Evolutionary conservation across 1,139 yeast genomes (phyloP), one percentile per base, ranked within the genome.

Genomic region (Entelexis paramagnoliae): DNA sequence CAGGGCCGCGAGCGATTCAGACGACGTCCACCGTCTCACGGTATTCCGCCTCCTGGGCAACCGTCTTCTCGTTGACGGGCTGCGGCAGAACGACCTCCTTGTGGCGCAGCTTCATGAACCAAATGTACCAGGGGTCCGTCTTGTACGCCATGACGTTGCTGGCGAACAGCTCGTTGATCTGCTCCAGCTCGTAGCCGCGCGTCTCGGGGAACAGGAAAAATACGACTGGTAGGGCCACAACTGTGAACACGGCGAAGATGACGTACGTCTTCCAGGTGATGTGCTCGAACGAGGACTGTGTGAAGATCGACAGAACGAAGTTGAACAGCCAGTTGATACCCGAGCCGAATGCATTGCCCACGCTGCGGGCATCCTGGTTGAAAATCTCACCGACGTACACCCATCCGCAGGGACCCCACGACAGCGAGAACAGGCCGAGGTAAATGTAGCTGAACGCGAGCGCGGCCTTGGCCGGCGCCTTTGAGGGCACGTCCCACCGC

Each of bases 171-270:
- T 32, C 40, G 44, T 53, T 60, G 51, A 63, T 52, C 51, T 62
- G 63, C 50, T 62, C 65, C 9, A 62, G 58, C 48, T 63, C 61
- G 44, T 58, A 57, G 22, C 62, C 62, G 62, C 76, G 75, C 28
- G 84, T 79, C 67, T 79, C 84, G n/a, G 83, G 83, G 78, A 78
- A 80, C 60, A 75, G 68, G 62, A 80, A 68, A 66, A 68, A 77
- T 42, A 79, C 81, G 55, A 78, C 82, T 50, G 78, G 55, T 49
- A 74, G 71, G 78, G 79, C 76, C 51, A 66, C 70, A 28, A 67
- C 65, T 65, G 81, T 76, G 50, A 81, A 81, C 55, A 78, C 76
- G 46, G 81, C 84, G 57, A 80, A 74, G 42, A 84, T 81, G n/a
- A 82, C 73, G 62, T 76, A 77, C 2, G 75, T 80, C 68, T 35